These are phyloP conservation scores for Exophiala viscosa DNA, from an alignment of 2,329 filamentous ascomycete genomes.

Conservation along the genomic window DNA sequence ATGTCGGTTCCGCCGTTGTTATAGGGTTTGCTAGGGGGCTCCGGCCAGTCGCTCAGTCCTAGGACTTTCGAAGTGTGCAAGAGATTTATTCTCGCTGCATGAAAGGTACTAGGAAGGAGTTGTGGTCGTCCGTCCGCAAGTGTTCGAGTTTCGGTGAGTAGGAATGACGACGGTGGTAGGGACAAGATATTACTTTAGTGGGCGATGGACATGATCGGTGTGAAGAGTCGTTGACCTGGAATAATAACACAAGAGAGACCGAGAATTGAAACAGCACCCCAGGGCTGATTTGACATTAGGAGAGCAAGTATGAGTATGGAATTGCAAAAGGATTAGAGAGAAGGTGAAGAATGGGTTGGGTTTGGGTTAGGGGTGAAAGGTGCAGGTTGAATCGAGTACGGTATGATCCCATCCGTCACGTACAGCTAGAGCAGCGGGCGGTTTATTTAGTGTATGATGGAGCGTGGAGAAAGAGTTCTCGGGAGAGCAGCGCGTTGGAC, in stretches of 20 bases:
- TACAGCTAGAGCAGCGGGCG: constrained; percentile 1
- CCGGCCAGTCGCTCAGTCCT: too few relatives aligned
- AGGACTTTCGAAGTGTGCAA: too few relatives aligned
- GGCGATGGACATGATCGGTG: constrained; percentile 5
- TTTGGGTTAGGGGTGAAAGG: constrained; percentile 14
- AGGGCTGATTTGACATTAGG: constrained; percentile 24
- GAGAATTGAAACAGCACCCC: constrained; percentile 25
- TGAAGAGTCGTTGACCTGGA: constrained; percentile 5
- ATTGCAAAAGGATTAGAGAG: constrained; percentile 5
- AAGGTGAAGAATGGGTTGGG: constrained; percentile 6
- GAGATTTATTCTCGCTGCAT: too few relatives aligned
- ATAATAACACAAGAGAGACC: constrained; percentile 21
- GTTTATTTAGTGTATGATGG: too few relatives aligned
- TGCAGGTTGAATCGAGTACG: background rate
- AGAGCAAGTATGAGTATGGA: constrained; percentile 7
- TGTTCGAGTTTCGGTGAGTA: background rate
- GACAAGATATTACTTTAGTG: constrained; percentile 18
- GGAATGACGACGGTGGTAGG: constrained; percentile 1
- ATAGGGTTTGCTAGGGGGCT: too few relatives aligned
- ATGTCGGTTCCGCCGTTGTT: too few relatives aligned
- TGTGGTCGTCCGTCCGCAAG: background rate
- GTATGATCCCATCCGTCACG: constrained; percentile 5
- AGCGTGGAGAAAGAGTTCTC: too few relatives aligned
- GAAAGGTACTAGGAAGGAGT: too few relatives aligned
- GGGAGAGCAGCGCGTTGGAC: too few relatives aligned